phyloP scores from a whole-genome alignment of 257 asterid genomes.

The Solanum piurae region DNA sequence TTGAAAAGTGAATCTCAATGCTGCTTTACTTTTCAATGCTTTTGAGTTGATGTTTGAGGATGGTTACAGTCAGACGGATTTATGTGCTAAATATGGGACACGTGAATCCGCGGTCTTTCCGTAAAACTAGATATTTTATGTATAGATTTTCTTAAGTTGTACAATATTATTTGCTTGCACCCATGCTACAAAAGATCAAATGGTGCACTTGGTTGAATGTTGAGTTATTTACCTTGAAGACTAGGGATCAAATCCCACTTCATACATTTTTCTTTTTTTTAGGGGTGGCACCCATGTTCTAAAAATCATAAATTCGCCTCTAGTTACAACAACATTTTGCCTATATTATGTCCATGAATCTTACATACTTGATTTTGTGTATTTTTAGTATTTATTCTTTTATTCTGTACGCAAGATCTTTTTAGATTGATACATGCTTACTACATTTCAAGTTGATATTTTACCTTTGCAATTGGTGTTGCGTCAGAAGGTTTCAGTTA shows the following conservation, averaged over 20 bases:
- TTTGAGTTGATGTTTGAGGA: not conserved
- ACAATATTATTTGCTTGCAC: not conserved
- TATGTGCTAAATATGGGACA: not conserved
- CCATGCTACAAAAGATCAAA: not conserved
- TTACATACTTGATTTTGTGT: not conserved
- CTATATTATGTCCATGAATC: not conserved
- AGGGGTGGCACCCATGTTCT: not conserved
- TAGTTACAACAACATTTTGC: not conserved
- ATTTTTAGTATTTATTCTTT: not conserved
- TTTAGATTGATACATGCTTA: not conserved
- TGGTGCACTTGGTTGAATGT: not conserved
- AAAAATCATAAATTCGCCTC: not conserved
- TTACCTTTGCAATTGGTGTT: slow-evolving; percentile 11
- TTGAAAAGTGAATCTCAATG: not conserved
- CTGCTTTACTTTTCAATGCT: not conserved
- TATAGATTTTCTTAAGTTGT: not conserved
- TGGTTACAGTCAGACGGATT: not conserved
- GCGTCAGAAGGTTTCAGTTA: slow-evolving; percentile 47
- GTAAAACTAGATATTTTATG: not conserved
- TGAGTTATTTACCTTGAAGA: not conserved
- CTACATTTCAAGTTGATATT: not conserved
- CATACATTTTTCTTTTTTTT: not conserved
- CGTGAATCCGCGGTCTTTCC: not conserved
- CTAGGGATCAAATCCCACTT: not conserved
- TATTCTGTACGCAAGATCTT: not conserved